Evolutionary conservation across 1,139 yeast species (phyloP), one percentile per base, ranked within the genome.

Genomic region (Taiozyma sp.): DNA sequence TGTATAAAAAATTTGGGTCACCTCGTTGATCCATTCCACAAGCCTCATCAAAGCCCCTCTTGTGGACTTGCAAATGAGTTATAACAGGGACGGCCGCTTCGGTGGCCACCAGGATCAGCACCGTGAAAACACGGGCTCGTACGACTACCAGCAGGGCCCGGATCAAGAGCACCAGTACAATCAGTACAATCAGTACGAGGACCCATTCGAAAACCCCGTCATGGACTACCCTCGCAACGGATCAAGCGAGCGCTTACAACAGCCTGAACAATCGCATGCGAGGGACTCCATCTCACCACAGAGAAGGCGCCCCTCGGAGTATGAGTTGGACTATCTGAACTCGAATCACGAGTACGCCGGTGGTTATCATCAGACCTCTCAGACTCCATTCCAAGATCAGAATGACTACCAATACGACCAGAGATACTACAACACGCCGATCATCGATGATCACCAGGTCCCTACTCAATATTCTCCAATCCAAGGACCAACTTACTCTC

Each of bases 401-500:
- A 13, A 16, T 22, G 44, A 28, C 32, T 26, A 35, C 3, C 16
- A 46, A 14, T 42, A 29, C 14, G 42, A 39, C 2, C 47, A 37
- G 19, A 48, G 37, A 19, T 40, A 34, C 35, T 49, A 51, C 37
- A 47, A 39, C 29, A 49, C 41, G 26, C 60, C 61, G 28, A n/a
- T 48, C 5, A 28, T 32, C 3, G 47, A 46, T 16, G 50, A 42
- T 13, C 45, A 34, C 13, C 13, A 10, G 8, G n/a, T 22, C 16
- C 43, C 52, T 22, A 40, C 51, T n/a, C 63, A 56, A 49, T 61
- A 54, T 50, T 56, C 62, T 11, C 62, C 64, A 3, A 55, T 61
- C 21, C 58, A 56, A 35, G 57, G 57, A 4, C 45, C 46, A 26
- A 45, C 42, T 3, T 47, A 43, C 32, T 50, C 50, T 10, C 54